Evolutionary conservation across 306 rosid genomes (phyloP), one percentile per base, ranked within the genome.

Genomic region (Quillaja saponaria): DNA sequence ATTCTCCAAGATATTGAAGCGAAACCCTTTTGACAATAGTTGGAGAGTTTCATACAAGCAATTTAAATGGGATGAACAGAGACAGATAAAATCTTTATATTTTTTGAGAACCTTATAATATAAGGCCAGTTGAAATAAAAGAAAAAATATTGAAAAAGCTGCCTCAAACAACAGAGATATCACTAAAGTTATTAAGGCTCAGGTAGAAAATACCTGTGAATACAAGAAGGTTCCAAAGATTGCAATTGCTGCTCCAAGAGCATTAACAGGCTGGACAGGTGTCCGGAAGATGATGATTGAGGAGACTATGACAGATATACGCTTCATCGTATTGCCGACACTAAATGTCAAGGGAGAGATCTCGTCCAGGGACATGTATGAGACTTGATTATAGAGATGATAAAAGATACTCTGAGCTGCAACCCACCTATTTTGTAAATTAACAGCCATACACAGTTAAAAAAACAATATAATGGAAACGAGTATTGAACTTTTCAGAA

Each of bases 271-370:
- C 76, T 88, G 98, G 78, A 92, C 84, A n/a, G 96, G 96, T 0
- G 96, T 92, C 54, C 28, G 87, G 89, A 92, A 92, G 80, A 92
- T 92, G 75, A 88, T 92, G 76, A 92, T 88, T 39, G 96, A 92
- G 53, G 98, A 88, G 42, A 92, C 95, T 2, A 88, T 92, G 61
- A 92, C 98, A 0, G 98, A 92, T 51, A 92, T 92, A 51, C 98
- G 92, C 72, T 92, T 92, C 98, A 92, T 88, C 80, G 98, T 92
- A 85, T 92, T 92, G 46, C 98, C 98, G 8, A 92, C 37, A 82
- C 98, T 92, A 57, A 92, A 88, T 13, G 98, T 92, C 83, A 92
- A 82, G 44, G 96, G 98, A 68, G 98, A 92, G 69, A 92, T 92
- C 87, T 92, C 77, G 7, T 92, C 98, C 70, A 92, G 75, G 52